Conservation (phyloP, 176 grass and related monocot species). For the Secale cereale region DNA sequence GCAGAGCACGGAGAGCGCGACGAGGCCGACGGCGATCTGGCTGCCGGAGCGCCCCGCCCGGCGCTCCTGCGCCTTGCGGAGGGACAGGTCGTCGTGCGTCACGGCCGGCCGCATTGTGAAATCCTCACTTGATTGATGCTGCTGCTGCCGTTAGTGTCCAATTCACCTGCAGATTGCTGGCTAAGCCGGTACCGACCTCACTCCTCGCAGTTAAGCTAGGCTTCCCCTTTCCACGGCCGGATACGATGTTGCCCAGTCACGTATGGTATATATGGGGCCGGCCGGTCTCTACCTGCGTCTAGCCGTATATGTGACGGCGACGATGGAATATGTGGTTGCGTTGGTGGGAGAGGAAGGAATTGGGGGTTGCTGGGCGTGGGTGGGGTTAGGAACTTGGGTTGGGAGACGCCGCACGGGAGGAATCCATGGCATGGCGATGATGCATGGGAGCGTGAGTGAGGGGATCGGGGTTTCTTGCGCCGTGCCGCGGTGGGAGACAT, state of each 20-base stretch:
- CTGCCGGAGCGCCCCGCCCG: constrained; percentile 39
- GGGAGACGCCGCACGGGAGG: constrained; percentile 53
- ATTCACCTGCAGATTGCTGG: not conserved
- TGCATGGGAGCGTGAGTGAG: not conserved
- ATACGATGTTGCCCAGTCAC: not conserved
- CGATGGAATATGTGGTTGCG: constrained; percentile 30
- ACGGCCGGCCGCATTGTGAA: constrained; percentile 42
- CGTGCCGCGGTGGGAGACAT: constrained; percentile 33
- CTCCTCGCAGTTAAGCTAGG: not conserved
- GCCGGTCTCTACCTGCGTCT: not conserved
- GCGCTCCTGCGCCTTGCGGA: constrained; percentile 45
- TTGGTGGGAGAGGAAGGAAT: constrained; percentile 34
- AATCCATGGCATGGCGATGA: constrained; percentile 35
- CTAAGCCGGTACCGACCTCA: not conserved
- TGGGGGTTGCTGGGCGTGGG: not conserved
- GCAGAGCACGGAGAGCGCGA: constrained; percentile 71
- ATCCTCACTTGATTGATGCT: not conserved
- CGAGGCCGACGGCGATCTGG: constrained; percentile 50
- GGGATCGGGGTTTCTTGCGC: not conserved
- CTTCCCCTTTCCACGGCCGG: not conserved
- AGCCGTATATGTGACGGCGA: not conserved
- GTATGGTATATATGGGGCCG: constrained; percentile 14
- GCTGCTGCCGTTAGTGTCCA: not conserved
- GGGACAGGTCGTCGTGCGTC: constrained; percentile 81
- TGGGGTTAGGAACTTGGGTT: constrained; percentile 12